phyloP scores from a whole-genome alignment of 345 rosid genomes.

The Microthlaspi erraticum region DNA sequence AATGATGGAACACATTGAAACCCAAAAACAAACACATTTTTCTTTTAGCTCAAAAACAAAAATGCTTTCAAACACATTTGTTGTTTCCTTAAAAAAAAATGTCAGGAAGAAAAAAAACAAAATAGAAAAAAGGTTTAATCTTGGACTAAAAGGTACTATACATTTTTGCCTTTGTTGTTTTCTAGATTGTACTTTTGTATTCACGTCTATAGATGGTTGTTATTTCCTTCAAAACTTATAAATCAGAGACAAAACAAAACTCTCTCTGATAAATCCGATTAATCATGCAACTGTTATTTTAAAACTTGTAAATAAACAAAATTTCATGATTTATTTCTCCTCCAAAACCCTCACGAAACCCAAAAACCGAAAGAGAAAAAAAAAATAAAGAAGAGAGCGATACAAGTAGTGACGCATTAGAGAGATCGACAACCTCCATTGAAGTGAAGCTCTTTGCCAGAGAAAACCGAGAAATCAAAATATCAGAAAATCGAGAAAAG shows the following conservation, averaged over 20 bases:
- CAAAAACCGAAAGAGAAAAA: background rate
- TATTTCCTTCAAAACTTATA: no score
- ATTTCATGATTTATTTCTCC: background rate
- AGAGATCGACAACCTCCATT: slow-evolving; percentile 33
- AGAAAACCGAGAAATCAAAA: slow-evolving; percentile 1
- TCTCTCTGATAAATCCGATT: background rate
- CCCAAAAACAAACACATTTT: slow-evolving; percentile 3
- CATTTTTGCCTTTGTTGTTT: slow-evolving; percentile 1
- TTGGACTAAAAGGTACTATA: background rate
- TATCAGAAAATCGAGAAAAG: slow-evolving; percentile 6
- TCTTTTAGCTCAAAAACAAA: background rate
- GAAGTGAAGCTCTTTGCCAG: slow-evolving; percentile 28
- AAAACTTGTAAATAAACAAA: background rate
- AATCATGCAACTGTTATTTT: slow-evolving; percentile 9
- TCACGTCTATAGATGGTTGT: background rate
- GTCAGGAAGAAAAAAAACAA: background rate
- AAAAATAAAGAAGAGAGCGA: background rate
- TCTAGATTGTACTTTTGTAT: slow-evolving; percentile 29
- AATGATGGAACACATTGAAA: slow-evolving; percentile 7
- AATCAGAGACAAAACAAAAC: background rate
- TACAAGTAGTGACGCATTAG: slow-evolving; percentile 35
- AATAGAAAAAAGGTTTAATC: background rate
- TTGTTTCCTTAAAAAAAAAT: background rate
- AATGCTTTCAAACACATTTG: background rate
- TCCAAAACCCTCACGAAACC: slow-evolving; percentile 40